Evolutionary conservation across 139 green algal genomes (phyloP), one percentile per base, ranked within the genome.

Genomic region (Chlorella sp.): DNA sequence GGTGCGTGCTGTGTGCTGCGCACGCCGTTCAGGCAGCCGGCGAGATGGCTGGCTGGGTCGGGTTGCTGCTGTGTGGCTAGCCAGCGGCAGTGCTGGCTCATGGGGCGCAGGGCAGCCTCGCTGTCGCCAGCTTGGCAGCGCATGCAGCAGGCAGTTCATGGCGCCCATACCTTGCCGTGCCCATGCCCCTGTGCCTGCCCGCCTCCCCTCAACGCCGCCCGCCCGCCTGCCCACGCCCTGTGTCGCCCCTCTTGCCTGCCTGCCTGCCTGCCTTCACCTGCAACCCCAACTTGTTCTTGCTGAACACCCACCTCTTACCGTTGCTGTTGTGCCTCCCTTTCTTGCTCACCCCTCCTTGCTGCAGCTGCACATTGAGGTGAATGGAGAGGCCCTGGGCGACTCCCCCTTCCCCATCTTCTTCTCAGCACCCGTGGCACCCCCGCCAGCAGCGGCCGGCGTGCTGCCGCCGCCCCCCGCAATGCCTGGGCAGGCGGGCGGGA

Each of bases 341-440:
- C 48, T 76, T 32, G 11, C 68, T 36, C 68, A 30, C 68, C n/a
- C 68, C 24, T 12, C 64, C 40, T 42, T 32, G 36, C 53, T 77
- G 66, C 89, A 95, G 92, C 92, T 96, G 69, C 81, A 66, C 79
- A 91, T 96, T 57, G 91, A 97, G 83, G 86, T 97, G 77, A 97
- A 99, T 87, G 96, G 94, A 66, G 83, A 94, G 5, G 91, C 93
- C 14, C 95, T 99, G 64, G 93, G 93, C 69, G 96, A 95, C 60
- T 98, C 95, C 30, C 97, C 97, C 40, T 99, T 98, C 91, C 97
- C 96, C 48, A 94, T 99, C 16, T 99, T 97, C 91, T 99, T 99
- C 90, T 95, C 94, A 39, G 92, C 94, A 2, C 94, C 96, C 34
- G 82, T 81, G 34, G 18, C 76, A 53, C 36, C 82, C 28, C 84